Evolutionary conservation across 495 filamentous ascomycete genomes (phyloP), one percentile per base, ranked within the genome.

Genomic region (Chaetomium fimeti): DNA sequence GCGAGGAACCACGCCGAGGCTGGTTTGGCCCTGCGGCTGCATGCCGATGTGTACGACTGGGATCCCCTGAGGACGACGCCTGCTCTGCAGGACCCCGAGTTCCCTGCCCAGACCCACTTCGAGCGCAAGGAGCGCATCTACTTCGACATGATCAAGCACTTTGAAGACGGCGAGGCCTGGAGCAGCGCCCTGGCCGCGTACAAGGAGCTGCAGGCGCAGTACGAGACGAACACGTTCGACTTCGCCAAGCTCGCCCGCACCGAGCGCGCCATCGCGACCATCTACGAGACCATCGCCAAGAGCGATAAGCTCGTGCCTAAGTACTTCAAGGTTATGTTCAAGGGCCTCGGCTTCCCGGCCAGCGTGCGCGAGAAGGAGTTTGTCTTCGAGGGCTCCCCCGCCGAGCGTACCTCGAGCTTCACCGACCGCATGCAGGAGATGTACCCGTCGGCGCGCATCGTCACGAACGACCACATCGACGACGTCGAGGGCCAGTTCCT

Each of bases 11-110:
- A 87, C 66, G 91, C 92, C 16, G 94, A 97, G 78, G 94, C 94
- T 12, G 94, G 92, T 20, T 83, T 98, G 36, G 93, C 92, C 4
- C 84, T 99, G 7, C 87, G 89, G 8, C 87, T 96, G 42, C 94
- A 98, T 73, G 92, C 94, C 3, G 93, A 97, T 63, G 79, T 97
- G 22, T 97, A 97, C 74, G 86, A 91, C 42, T 98, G 94, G 94
- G 91, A 97, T 72, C 82, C 89, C 0, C 82, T 78, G 18, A 85
- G 84, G 57, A 78, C 80, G n/a, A 81, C 94, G 0, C 83, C 87
- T 9, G 83, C 88, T 12, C 77, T 96, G 2, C 63, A 79, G 1
- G 92, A 90, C 48, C 95, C 93, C 0, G 71, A 79, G 12, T 90
- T 95, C 72, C 89, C 91, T 2, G 85, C 89, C 40, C 94, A 98